Evolutionary conservation across 176 grass and related monocot species (phyloP).

Genomic region (bread wheat (Triticum aestivum)): DNA sequence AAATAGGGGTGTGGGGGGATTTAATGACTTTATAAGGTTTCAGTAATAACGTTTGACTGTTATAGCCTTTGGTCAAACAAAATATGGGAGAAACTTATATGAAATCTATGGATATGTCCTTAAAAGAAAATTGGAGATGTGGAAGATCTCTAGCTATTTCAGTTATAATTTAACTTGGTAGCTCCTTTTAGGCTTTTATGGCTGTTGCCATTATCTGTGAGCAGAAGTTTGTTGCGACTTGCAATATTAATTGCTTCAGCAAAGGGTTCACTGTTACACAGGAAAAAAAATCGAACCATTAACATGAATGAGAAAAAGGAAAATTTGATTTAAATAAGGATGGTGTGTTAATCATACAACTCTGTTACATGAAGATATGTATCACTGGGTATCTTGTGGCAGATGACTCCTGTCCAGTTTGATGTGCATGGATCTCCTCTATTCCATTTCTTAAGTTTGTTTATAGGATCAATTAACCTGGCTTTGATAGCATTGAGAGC

Average conservation of each 20-base stretch:
- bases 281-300: neutral
- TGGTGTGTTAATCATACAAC: conserved; percentile 55
- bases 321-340: neutral
- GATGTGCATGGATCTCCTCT: conserved; percentile 86
- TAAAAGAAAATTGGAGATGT: neutral
- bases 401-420: conserved; percentile 70
- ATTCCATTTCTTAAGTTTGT: conserved; percentile 70
- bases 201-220: neutral
- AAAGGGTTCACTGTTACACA: neutral
- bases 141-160: neutral
- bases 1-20: neutral
- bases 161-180: neutral
- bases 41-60: neutral
- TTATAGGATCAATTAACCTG: conserved; percentile 63
- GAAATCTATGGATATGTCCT: neutral
- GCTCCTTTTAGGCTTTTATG: neutral
- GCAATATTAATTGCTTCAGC: neutral
- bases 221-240: neutral
- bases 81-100: neutral
- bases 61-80: neutral
- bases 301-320: neutral
- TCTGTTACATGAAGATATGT: conserved; percentile 62
- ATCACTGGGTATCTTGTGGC: conserved; percentile 36
- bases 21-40: neutral
- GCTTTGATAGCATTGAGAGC: conserved; percentile 59